phyloP scores from a whole-genome alignment of 306 rosid species.

The Inga leiocalycina region DNA sequence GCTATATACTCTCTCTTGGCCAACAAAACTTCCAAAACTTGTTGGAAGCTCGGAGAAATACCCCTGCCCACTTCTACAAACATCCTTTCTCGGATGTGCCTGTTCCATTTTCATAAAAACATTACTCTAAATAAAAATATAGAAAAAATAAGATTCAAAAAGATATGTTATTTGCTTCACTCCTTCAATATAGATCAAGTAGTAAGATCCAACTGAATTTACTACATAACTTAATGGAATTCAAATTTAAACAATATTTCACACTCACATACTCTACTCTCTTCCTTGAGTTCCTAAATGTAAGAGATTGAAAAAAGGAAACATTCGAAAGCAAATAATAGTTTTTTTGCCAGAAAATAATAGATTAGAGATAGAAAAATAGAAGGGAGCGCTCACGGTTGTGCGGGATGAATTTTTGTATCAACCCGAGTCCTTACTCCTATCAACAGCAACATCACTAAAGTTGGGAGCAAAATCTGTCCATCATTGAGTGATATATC shows the following conservation, averaged over 20 bases:
- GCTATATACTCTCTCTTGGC: slow-evolving; percentile 77
- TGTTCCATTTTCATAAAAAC: slow-evolving; percentile 47
- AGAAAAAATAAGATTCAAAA: slow-evolving; percentile 11
- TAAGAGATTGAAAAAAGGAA: not conserved
- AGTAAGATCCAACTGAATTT: slow-evolving; percentile 8
- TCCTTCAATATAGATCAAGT: not conserved
- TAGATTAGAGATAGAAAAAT: not conserved
- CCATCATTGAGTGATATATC: slow-evolving; percentile 35
- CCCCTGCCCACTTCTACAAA: slow-evolving; percentile 93
- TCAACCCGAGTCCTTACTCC: slow-evolving; percentile 82
- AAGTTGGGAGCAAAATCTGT: slow-evolving; percentile 93
- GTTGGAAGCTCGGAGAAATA: slow-evolving; percentile 78
- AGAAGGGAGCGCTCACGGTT: slow-evolving; percentile 65
- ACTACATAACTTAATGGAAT: slow-evolving; percentile 1
- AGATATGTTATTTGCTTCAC: slow-evolving; percentile 10
- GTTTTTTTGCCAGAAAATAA: not conserved
- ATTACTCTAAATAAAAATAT: slow-evolving; percentile 36
- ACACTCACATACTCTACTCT: slow-evolving; percentile 16
- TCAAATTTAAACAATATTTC: slow-evolving; percentile 19
- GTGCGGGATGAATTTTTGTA: slow-evolving; percentile 83
- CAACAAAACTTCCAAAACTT: slow-evolving; percentile 62
- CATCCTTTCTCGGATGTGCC: slow-evolving; percentile 74
- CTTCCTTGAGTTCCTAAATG: slow-evolving; percentile 2
- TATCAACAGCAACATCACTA: slow-evolving; percentile 80
- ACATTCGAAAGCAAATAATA: not conserved